Evolutionary conservation across 352 stramenopile genomes (phyloP).

Genomic region (Phytophthora tentaculata): DNA sequence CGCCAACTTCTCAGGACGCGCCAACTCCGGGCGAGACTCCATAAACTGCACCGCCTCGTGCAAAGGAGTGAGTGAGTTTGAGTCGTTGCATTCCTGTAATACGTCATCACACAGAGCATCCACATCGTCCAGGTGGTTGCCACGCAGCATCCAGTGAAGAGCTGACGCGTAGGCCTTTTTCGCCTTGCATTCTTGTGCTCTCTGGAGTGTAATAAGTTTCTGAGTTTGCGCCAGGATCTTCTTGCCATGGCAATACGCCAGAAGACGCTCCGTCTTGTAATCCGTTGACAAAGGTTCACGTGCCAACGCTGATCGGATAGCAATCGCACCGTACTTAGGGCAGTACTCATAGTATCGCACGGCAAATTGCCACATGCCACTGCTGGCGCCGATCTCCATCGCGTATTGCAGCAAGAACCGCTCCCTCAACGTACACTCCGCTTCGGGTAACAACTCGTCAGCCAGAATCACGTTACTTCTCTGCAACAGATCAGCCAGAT

Average conservation of each 20-base stretch:
- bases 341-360: conserved; percentile 73
- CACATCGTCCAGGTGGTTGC: conserved; percentile 59
- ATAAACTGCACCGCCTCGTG: conserved; percentile 79
- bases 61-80: conserved; percentile 49
- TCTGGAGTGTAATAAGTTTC: conserved; percentile 42
- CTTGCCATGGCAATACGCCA: conserved; percentile 63
- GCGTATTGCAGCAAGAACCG: conserved; percentile 73
- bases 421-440: conserved; percentile 60
- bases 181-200: conserved; percentile 50
- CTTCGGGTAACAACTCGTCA: conserved; percentile 49
- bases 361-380: conserved; percentile 72
- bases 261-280: conserved; percentile 62
- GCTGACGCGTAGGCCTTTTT: conserved; percentile 49
- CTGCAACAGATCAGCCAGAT: conserved; percentile 67
- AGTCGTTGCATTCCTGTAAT: conserved; percentile 51
- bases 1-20: conserved; percentile 52
- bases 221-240: conserved; percentile 43
- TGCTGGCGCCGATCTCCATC: conserved; percentile 64
- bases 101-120: conserved; percentile 65
- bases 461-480: conserved; percentile 57
- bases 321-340: conserved; percentile 51
- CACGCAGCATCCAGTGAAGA: conserved; percentile 73
- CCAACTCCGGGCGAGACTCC: conserved; percentile 49
- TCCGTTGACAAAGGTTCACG: conserved; percentile 61
- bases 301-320: conserved; percentile 47